Base-by-base conservation (phyloP, 768 basidiomycete genomes). In the Suillus americanus region DNA sequence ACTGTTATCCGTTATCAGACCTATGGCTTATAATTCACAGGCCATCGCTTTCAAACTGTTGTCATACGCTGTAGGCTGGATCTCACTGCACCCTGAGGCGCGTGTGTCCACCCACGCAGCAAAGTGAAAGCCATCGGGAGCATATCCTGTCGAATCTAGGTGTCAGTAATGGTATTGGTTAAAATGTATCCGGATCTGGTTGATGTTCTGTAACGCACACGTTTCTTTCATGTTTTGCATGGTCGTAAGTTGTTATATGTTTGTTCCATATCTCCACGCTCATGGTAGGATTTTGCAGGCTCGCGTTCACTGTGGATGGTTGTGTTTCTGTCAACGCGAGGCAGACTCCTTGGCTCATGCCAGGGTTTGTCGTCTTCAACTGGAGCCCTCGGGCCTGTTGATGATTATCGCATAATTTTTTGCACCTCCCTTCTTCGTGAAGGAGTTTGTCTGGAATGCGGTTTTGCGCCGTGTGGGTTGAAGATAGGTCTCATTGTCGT, bases 401-500 rank as follows among this genome's bases (percentile, higher is more conserved):
- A n/a, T 45, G 62, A 45, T 62, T 53, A 62, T 70, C 71, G 75
- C 74, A 69, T 61, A 79, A 79, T 77, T 75, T 78, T 79, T 79
- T 65, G 66, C 51, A 33, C 9, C 62, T 55, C 54, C 73, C 75
- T 74, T 77, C 76, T 74, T 79, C 69, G 75, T 61, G 77, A 75
- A 74, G 75, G 72, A 35, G 61, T 37, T 61, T 57, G 16, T 30
- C 28, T 53, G 18, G 18, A 53, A 30, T 30, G 2, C 28, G 16
- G 28, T 53, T 51, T 51, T 16, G 28, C 28, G 18, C 28, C 28
- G 51, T 25, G 28, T 9, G 25, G 14, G 30, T 30, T 7, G 48
- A 50, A 10, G 25, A 13, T 13, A n/a, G 45, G 46, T 13, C 7
- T 25, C 28, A 3, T 28, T 25, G 28, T 53, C 14, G 13, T 50